Evolutionary conservation across 78 protist species (phyloP).

Genomic region (Tieghemostelium lacteum): DNA sequence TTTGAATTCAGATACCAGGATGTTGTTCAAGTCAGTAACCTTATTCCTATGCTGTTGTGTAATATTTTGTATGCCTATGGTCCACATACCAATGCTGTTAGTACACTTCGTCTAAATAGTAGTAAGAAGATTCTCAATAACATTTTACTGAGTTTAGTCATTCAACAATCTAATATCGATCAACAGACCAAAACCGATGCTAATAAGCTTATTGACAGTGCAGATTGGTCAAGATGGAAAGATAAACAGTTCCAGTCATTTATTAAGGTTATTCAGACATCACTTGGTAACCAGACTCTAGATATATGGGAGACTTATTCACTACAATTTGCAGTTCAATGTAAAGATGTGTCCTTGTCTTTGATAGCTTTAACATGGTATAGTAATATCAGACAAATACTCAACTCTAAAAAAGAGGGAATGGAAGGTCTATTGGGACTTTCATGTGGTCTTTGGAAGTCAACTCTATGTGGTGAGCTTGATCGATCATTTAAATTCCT

Average conservation of each 20-base stretch:
- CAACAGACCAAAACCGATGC: conserved; percentile 14
- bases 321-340: conserved; percentile 35
- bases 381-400: neutral
- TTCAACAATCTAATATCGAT: conserved; percentile 27
- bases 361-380: conserved; percentile 51
- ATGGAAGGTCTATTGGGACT: conserved; percentile 71
- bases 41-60: conserved; percentile 22
- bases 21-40: neutral
- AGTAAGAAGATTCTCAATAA: conserved; percentile 21
- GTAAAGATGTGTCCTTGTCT: neutral
- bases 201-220: neutral
- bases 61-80: conserved; percentile 29
- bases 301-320: conserved; percentile 36
- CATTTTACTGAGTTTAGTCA: conserved; percentile 6
- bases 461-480: conserved; percentile 20
- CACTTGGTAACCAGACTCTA: conserved; percentile 11
- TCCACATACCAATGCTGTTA: neutral
- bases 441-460: conserved; percentile 53
- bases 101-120: neutral
- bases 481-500: neutral
- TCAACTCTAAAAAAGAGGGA: conserved; percentile 48
- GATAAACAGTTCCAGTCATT: neutral
- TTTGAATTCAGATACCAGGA: conserved; percentile 62
- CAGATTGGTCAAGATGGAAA: conserved; percentile 20
- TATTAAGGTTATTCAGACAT: neutral